Evolutionary conservation across 2,329 filamentous ascomycete species (phyloP), one percentile per base, ranked within the genome.

Genomic region (Fusarium penzigii): DNA sequence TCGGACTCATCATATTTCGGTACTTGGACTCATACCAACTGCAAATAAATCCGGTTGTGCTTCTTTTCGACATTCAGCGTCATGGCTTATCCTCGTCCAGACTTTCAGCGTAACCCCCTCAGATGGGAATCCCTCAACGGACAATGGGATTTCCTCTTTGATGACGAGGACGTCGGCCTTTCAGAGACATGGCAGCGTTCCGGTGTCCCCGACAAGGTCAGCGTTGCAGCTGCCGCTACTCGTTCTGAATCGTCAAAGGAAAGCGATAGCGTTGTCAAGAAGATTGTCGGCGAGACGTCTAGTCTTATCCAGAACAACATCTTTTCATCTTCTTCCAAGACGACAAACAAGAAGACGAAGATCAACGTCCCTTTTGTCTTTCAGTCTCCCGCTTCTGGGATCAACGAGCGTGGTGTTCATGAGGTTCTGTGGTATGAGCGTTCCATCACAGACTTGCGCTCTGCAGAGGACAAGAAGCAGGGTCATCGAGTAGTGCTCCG

Each of bases 361-460:
- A 88, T 88, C 55, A 73, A 78, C 36, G 84, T 88, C 0, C 85
- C 85, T 0, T 89, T 81, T 57, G 84, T 83, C 2, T 88, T 87
- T 61, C 86, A 88, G 65, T 78, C 80, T 6, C 79, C 79, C 0
- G 84, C 84, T 0, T 87, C 84, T 0, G 83, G 84, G 2, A 81
- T 88, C 57, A 75, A 81, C 53, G 79, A 86, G 34, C 78, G 78
- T 48, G 81, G 79, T 45, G 82, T 83, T 3, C 86, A 88, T 63
- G 84, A 88, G 66, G 81, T 88, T 5, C 65, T 88, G 9, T 88
- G 85, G 85, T 88, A 88, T 61, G 81, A 87, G 68, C 76, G 80
- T 7, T 57, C 47, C 16, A 72, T 86, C 46, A 58, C 60, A 1
- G 82, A 86, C 57, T 69, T 80, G 45, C 78, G 83, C 39, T 71